Evolutionary conservation across 2,329 filamentous ascomycete genomes (phyloP).

Genomic region (Pestalotiopsis fici): DNA sequence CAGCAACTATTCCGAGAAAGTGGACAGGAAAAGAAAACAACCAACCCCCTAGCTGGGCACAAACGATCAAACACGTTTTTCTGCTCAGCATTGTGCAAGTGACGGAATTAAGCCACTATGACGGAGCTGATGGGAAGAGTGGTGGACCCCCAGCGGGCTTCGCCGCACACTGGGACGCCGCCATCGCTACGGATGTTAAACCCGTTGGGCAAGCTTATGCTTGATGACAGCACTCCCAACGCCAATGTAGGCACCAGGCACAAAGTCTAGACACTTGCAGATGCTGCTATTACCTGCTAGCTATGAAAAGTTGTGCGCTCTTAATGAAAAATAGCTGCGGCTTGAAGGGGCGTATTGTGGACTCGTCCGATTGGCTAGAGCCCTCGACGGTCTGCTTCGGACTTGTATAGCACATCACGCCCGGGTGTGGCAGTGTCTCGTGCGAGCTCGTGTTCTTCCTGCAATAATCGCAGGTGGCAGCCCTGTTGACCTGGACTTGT

Average conservation of each 20-base stretch:
- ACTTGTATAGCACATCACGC: neutral
- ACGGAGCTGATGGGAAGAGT: constrained; percentile 1
- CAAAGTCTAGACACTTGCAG: neutral
- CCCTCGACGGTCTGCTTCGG: neutral
- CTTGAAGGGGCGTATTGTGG: neutral
- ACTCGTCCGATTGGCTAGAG: neutral
- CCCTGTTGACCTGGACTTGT: neutral
- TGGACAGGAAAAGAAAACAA: neutral
- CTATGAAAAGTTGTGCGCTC: neutral
- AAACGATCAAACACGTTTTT: neutral
- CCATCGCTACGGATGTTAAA: neutral
- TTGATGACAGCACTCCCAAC: neutral
- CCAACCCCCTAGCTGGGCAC: neutral
- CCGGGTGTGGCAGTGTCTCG: constrained; percentile 3
- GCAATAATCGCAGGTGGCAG: neutral
- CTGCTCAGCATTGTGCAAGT: neutral
- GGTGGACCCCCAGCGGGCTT: neutral
- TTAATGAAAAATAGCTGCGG: neutral
- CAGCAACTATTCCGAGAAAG: neutral
- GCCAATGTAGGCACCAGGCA: neutral
- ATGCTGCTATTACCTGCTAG: neutral
- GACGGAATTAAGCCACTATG: neutral
- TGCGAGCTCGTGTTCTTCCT: constrained; percentile 6
- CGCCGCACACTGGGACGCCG: neutral
- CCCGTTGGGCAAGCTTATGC: neutral